These are phyloP conservation scores for Paralagenidium karlingii DNA, from an alignment of 352 stramenopile species.

Conservation along the genomic window DNA sequence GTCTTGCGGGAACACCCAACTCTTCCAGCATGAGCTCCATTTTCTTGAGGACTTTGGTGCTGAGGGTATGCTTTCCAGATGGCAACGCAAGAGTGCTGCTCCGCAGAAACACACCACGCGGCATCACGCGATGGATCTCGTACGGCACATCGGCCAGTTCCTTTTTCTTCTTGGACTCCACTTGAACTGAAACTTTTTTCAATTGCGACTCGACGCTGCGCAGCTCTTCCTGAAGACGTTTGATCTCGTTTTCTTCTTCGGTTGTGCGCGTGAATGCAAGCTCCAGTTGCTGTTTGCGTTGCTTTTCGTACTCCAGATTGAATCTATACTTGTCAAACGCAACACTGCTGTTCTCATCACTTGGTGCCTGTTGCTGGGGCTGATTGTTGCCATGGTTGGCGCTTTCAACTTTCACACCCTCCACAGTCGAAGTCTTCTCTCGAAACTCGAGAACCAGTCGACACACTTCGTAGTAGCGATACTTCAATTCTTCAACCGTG, in stretches of 20 bases:
- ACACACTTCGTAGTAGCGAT: conserved; percentile 51
- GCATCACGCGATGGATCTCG: conserved; percentile 34
- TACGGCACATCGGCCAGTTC: conserved; percentile 46
- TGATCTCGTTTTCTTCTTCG: conserved; percentile 56
- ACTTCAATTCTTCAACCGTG: conserved; percentile 59
- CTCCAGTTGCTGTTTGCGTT: conserved; percentile 58
- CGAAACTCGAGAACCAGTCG: conserved; percentile 25
- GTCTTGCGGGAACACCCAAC: conserved; percentile 38
- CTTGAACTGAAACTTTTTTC: conserved; percentile 45
- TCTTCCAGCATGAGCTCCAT: conserved; percentile 53
- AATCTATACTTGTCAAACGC: conserved; percentile 25
- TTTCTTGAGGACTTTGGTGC: conserved; percentile 52
- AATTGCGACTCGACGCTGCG: conserved; percentile 44
- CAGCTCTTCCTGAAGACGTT: conserved; percentile 38
- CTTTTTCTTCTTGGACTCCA: conserved; percentile 63
- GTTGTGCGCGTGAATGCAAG: conserved; percentile 39
- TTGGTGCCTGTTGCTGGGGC: conserved; percentile 2
- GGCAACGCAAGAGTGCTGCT: conserved; percentile 36
- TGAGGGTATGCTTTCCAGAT: conserved; percentile 33
- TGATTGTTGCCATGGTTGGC: neutral
- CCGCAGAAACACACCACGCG: conserved; percentile 39
- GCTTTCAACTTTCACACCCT: neutral
- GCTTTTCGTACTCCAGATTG: conserved; percentile 54
- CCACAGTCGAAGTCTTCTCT: conserved; percentile 10
- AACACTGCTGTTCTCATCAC: conserved; percentile 3